Evolutionary conservation across 805 yeast species (phyloP).

Genomic region (Candida piceae): DNA sequence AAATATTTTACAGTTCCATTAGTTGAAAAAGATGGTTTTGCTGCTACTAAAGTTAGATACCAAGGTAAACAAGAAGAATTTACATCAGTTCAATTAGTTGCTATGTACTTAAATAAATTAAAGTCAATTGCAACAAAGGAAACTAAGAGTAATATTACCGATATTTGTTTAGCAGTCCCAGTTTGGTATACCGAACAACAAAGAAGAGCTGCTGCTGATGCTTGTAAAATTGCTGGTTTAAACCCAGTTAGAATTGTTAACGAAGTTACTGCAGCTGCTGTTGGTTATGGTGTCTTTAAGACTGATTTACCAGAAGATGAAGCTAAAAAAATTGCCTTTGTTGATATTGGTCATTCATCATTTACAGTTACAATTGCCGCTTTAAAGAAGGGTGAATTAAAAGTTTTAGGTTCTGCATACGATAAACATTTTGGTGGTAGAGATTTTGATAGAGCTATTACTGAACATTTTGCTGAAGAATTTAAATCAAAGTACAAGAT

Average conservation of each 20-base stretch:
- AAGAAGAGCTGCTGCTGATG: conserved; percentile 94
- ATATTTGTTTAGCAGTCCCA: conserved; percentile 93
- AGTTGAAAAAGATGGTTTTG: conserved; percentile 64
- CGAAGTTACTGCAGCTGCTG: conserved; percentile 98
- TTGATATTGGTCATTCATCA: conserved; percentile 96
- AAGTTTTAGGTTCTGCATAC: conserved; percentile 84
- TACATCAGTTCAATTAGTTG: conserved; percentile 85
- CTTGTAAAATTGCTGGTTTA: conserved; percentile 91
- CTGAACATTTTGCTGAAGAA: conserved; percentile 91
- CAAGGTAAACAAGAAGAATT: conserved; percentile 74
- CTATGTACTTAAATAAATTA: conserved; percentile 91
- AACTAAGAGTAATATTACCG: conserved; percentile 75
- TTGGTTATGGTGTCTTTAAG: conserved; percentile 98
- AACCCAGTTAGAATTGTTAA: conserved; percentile 98
- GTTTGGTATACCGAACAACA: conserved; percentile 96
- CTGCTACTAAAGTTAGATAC: conserved; percentile 83
- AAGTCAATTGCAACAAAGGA: conserved; percentile 76
- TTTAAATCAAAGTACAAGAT: conserved; percentile 90
- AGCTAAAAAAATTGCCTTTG: conserved; percentile 84
- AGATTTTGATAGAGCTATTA: conserved; percentile 88
- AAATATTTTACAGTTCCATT: conserved; percentile 70
- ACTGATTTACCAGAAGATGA: conserved; percentile 92
- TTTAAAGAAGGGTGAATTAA: conserved; percentile 94
- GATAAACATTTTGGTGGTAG: conserved; percentile 99
- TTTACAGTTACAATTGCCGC: conserved; percentile 87